A percentile compares a stretch with the other conserved stretches of the same genome.
These are phyloP conservation scores for Bipolaris oryzae DNA, from an alignment of 2,329 filamentous ascomycete genomes.

Conservation along the genomic window DNA sequence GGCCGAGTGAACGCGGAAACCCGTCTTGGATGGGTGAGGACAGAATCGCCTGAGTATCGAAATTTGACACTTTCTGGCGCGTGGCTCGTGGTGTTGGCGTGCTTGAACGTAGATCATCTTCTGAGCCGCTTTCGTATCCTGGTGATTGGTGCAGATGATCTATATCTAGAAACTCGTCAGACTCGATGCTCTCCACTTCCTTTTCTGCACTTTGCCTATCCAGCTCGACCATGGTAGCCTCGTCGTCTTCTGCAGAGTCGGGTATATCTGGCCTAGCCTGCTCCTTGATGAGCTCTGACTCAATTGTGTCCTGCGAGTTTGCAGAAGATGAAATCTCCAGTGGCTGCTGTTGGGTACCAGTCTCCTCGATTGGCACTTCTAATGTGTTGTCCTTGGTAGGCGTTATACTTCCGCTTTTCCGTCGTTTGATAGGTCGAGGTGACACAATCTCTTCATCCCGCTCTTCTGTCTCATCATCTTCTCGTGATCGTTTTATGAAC, in stretches of 20 bases:
- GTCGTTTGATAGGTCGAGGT: slow-evolving; percentile 23
- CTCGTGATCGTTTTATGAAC: slow-evolving; percentile 28
- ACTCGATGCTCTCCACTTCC: slow-evolving; percentile 20
- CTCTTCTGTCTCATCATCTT: slow-evolving; percentile 12
- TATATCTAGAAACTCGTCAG: slow-evolving; percentile 16
- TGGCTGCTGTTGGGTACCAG: slow-evolving; percentile 22
- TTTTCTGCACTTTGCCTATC: slow-evolving; percentile 6
- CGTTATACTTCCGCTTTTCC: slow-evolving; percentile 18
- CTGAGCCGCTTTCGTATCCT: slow-evolving; percentile 10
- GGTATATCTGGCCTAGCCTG: slow-evolving; percentile 10
- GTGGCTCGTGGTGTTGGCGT: slow-evolving; percentile 39
- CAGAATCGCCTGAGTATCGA: slow-evolving; percentile 47
- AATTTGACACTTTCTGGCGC: slow-evolving; percentile 23
- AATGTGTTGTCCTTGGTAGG: slow-evolving; percentile 4
- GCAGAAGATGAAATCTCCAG: slow-evolving; percentile 32
- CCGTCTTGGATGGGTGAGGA: slow-evolving; percentile 31
- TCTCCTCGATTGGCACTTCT: background rate
- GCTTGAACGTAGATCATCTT: slow-evolving; percentile 26
- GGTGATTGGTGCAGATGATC: background rate
- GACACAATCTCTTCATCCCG: slow-evolving; percentile 2
- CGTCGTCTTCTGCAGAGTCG: background rate
- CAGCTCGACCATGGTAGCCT: slow-evolving; percentile 3
- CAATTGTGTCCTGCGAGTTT: slow-evolving; percentile 16
- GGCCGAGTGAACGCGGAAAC: slow-evolving; percentile 17
- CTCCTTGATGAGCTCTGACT: slow-evolving; percentile 8